Conservation (phyloP, 2,329 filamentous ascomycete species). For the Fusarium praegraminearum region DNA sequence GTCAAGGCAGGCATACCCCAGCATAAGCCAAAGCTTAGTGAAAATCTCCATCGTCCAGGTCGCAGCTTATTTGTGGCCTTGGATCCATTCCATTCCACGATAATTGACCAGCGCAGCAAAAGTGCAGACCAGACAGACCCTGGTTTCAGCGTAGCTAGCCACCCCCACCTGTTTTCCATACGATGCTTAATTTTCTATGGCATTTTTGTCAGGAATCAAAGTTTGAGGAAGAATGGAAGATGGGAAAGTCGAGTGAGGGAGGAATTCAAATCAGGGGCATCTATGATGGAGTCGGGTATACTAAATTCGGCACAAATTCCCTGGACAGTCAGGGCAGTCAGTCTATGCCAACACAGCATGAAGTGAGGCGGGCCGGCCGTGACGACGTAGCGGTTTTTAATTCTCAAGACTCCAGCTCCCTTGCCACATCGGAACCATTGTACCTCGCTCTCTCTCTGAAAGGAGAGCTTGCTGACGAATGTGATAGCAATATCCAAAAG, state of each 20-base stretch:
- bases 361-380: conserved; percentile 36
- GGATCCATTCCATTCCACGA: conserved; percentile 30
- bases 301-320: conserved; percentile 21
- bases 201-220: conserved; percentile 4
- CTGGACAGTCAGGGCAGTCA: not conserved
- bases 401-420: conserved; percentile 34
- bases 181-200: conserved; percentile 23
- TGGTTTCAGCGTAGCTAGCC: conserved; percentile 13
- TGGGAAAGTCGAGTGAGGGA: conserved; percentile 2
- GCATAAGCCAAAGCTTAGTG: conserved; percentile 26
- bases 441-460: not conserved
- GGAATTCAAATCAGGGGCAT: conserved; percentile 7
- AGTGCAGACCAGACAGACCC: conserved; percentile 22
- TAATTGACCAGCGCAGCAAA: conserved; percentile 31
- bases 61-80: conserved; percentile 35
- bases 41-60: conserved; percentile 38
- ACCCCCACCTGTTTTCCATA: conserved; percentile 35
- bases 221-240: conserved; percentile 9
- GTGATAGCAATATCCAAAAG: conserved; percentile 1
- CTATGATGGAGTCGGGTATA: not conserved
- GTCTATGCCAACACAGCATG: conserved; percentile 23
- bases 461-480: conserved; percentile 33
- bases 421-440: conserved; percentile 28
- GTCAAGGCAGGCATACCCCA: conserved; percentile 40
- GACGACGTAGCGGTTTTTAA: conserved; percentile 26